Conservation (phyloP, 495 filamentous ascomycete species). For the Acidiella bohemica region DNA sequence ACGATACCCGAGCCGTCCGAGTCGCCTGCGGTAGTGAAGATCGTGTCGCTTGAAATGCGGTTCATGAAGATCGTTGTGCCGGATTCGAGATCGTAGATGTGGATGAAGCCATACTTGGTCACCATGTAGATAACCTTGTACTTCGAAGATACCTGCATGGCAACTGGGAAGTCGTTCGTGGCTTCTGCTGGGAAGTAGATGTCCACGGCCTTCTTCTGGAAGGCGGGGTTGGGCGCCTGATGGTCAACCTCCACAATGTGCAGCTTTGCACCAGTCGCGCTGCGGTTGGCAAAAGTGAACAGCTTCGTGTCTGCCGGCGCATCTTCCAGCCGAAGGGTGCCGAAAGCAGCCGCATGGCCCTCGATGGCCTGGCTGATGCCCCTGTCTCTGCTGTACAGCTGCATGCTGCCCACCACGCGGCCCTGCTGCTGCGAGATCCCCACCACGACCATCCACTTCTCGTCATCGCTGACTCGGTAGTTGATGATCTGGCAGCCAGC, state of each 20-base stretch:
- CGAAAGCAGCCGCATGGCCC: conserved; percentile 92
- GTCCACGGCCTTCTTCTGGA: conserved; percentile 89
- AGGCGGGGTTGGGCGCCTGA: conserved; percentile 68
- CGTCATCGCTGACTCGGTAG: conserved; percentile 89
- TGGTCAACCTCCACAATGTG: conserved; percentile 98
- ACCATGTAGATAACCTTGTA: conserved; percentile 95
- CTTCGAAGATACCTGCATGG: conserved; percentile 89
- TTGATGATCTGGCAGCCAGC: conserved; percentile 97
- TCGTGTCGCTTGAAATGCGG: conserved; percentile 96
- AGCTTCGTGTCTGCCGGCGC: conserved; percentile 83
- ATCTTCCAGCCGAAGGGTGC: conserved; percentile 73
- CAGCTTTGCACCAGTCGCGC: conserved; percentile 77
- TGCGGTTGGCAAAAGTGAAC: conserved; percentile 91
- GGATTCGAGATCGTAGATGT: conserved; percentile 93
- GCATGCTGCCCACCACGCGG: conserved; percentile 88
- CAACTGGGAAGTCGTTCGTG: conserved; percentile 92
- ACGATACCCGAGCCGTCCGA: conserved; percentile 73
- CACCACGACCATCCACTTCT: conserved; percentile 96
- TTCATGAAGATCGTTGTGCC: conserved; percentile 99
- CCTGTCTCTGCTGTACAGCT: conserved; percentile 88
- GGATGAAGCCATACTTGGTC: conserved; percentile 98
- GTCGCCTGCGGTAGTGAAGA: conserved; percentile 85
- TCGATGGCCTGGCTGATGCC: conserved; percentile 97
- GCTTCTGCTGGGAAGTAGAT: conserved; percentile 96
- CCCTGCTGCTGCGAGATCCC: conserved; percentile 89